phyloP scores from a whole-genome alignment of 2,329 filamentous ascomycete species.

The Stagonosporopsis chrysanthemi region DNA sequence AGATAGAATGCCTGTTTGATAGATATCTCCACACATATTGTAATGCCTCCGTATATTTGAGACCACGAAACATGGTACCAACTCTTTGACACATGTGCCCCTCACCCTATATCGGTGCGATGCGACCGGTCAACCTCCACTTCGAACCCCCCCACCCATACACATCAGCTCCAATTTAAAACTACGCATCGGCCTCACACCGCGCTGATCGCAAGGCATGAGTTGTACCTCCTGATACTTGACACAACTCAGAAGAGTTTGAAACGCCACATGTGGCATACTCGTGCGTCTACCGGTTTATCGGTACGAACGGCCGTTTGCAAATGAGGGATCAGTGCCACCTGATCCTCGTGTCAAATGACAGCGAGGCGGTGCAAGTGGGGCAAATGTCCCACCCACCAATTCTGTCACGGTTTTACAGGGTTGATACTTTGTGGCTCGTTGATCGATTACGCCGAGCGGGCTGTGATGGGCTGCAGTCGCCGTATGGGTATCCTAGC shows the following conservation, averaged over 20 bases:
- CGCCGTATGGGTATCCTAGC: no score
- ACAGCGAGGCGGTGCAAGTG: no score
- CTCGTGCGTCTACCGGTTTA: neutral
- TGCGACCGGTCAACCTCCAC: neutral
- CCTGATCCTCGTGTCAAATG: no score
- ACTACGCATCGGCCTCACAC: no score
- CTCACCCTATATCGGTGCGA: neutral
- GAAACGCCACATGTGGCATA: slow-evolving; percentile 12
- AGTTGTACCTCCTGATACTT: slow-evolving; percentile 1
- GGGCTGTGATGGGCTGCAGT: no score
- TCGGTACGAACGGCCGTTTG: slow-evolving; percentile 2
- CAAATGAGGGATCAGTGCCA: no score
- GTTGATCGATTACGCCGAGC: no score
- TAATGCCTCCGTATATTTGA: neutral
- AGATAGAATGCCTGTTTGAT: slow-evolving; percentile 7
- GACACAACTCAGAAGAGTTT: neutral
- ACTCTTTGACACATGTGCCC: no score
- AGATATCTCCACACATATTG: slow-evolving; percentile 6
- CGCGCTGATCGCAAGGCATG: neutral
- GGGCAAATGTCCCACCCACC: no score
- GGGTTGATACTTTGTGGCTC: no score
- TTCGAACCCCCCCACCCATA: neutral
- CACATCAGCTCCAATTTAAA: no score
- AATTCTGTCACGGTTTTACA: no score
- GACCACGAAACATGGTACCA: neutral